Evolutionary conservation across 441 rosid species (phyloP), one percentile per base, ranked within the genome.

Genomic region (Gossypium trilobum): DNA sequence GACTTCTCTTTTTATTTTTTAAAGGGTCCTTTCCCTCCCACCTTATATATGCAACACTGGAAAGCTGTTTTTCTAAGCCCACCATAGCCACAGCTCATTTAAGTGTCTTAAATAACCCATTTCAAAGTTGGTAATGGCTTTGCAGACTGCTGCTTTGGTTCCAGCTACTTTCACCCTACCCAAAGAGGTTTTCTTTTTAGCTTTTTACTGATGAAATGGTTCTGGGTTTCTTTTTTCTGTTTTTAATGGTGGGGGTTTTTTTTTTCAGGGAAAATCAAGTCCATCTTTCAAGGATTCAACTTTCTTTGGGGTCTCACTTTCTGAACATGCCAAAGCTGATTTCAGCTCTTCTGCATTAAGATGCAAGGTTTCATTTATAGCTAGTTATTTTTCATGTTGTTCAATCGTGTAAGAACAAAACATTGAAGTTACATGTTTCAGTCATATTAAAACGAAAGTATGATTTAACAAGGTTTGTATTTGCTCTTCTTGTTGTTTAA

Each of bases 121-220:
- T 61, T 33, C 50, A 36, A 23, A 20, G 31, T 23, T 70, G 11
- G 54, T 33, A 55, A 91, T 91, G 95, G 95, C 95, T 62, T 90
- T 90, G 59, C 95, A 81, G 78, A 84, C 95, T 77, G 85, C 97
- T 78, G 85, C 97, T 57, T 82, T 92, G 83, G 82, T 87, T 73
- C 84, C 92, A 78, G 86, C 91, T 77, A 79, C 91, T 73, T 84
- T 88, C 82, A 75, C 85, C 62, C 71, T 79, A 44, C 87, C 85
- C 25, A 91, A 85, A 82, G 97, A 91, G 90, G 97, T 85, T 55
- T 61, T 78, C 36, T 20, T 74, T 9, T 67, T 7, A 44, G 65
- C 11, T 61, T 65, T 44, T 11, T 23, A 8, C 16, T 22, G 10
- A 17, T 52, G 57, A 52, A 52, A 6, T 52, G 57, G 29, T 3